A percentile compares a stretch with the other conserved stretches of the same genome.
Conservation (phyloP, 2,329 filamentous ascomycete species). For the Emericellopsis atlantica region DNA sequence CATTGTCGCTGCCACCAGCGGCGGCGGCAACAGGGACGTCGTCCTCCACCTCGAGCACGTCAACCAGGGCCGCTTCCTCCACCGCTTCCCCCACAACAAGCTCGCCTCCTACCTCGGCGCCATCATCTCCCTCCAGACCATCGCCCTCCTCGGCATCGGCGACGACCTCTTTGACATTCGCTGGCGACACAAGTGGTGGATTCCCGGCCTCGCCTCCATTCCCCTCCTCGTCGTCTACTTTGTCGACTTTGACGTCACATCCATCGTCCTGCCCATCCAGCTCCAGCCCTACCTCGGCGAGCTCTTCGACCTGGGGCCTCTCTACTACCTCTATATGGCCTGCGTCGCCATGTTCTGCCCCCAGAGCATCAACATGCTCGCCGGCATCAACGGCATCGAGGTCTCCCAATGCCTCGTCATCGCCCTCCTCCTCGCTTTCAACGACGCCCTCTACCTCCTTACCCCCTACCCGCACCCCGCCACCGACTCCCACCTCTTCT, state of each 20-base stretch:
- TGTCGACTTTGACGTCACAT: slow-evolving; percentile 94
- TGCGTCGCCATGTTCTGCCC: slow-evolving; percentile 94
- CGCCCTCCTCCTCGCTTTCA: slow-evolving; percentile 68
- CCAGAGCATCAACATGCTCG: slow-evolving; percentile 99
- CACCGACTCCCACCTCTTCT: slow-evolving; percentile 91
- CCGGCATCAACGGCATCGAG: slow-evolving; percentile 97
- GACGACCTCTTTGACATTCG: slow-evolving; percentile 97
- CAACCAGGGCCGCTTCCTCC: slow-evolving; percentile 73
- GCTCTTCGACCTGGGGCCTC: slow-evolving; percentile 66
- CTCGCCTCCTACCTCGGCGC: slow-evolving; percentile 91
- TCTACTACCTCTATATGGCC: slow-evolving; percentile 97
- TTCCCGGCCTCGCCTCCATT: slow-evolving; percentile 85
- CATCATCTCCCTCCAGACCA: slow-evolving; percentile 81
- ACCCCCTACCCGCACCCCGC: slow-evolving; percentile 82
- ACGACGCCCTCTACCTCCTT: slow-evolving; percentile 79
- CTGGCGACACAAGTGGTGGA: slow-evolving; percentile 98
- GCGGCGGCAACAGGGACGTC: slow-evolving; percentile 82
- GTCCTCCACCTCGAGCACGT: slow-evolving; percentile 62
- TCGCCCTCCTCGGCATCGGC: slow-evolving; percentile 81
- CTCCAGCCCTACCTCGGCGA: slow-evolving; percentile 76
- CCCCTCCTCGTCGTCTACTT: slow-evolving; percentile 95
- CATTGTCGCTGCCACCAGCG: slow-evolving; percentile 88
- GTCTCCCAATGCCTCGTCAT: slow-evolving; percentile 90
- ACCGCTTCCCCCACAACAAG: slow-evolving; percentile 92
- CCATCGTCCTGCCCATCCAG: slow-evolving; percentile 80